These are phyloP conservation scores for Fusarium buxicola DNA, from an alignment of 2,329 filamentous ascomycete species.

Conservation along the genomic window DNA sequence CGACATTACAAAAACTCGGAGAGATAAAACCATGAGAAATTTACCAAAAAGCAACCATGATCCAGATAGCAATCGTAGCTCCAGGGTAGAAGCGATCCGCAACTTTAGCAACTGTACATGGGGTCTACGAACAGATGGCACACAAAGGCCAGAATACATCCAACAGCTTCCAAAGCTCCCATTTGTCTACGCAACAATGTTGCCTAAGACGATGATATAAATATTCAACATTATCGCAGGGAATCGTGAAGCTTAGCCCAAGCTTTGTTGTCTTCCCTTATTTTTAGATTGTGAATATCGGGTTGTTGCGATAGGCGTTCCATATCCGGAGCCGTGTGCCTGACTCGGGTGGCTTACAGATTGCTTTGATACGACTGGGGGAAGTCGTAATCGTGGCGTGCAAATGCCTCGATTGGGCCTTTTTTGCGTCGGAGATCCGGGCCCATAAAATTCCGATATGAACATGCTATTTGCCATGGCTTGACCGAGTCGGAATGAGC, in stretches of 20 bases:
- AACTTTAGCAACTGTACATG: too few relatives aligned
- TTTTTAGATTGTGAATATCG: too few relatives aligned
- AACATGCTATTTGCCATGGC: slow-evolving; percentile 32
- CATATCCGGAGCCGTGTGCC: not conserved
- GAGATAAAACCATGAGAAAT: not conserved
- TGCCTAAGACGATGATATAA: too few relatives aligned
- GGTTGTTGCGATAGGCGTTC: too few relatives aligned
- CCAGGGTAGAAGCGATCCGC: too few relatives aligned
- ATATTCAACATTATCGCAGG: too few relatives aligned
- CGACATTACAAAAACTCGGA: slow-evolving; percentile 20
- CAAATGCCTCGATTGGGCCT: slow-evolving; percentile 27
- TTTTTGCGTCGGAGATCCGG: slow-evolving; percentile 33
- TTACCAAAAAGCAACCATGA: not conserved
- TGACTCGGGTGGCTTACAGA: slow-evolving; percentile 20
- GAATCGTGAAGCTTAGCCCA: not conserved
- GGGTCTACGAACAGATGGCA: too few relatives aligned
- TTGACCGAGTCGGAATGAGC: slow-evolving; percentile 32
- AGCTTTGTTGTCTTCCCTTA: too few relatives aligned
- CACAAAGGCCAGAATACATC: too few relatives aligned
- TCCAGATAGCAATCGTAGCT: too few relatives aligned
- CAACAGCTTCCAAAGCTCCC: too few relatives aligned
- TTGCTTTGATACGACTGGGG: slow-evolving; percentile 2
- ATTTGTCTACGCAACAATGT: too few relatives aligned
- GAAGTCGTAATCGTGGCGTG: slow-evolving; percentile 2
- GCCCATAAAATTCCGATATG: slow-evolving; percentile 36